Percentiles rank a stretch among this genome's conserved stretches.
phyloP scores from a whole-genome alignment of 169 alveolate species.

The Plasmodium berghei region DNA sequence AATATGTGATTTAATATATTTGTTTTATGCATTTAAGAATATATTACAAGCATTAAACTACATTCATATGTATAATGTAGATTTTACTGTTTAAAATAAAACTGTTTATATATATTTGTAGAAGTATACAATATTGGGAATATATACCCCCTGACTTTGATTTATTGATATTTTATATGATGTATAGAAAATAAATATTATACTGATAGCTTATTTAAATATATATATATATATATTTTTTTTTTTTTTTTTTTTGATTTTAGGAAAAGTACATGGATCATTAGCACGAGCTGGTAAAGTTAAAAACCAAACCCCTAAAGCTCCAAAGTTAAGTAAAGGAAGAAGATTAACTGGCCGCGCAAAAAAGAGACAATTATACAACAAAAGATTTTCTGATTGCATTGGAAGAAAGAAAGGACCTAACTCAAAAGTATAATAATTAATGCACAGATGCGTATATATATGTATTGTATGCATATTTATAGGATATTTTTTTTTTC shows the following conservation, averaged over 20 bases:
- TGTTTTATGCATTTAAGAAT: too few species aligned
- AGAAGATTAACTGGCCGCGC: constrained; percentile 98
- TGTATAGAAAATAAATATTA: neutral
- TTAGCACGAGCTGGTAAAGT: constrained; percentile 99
- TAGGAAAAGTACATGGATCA: constrained; percentile 96
- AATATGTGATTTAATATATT: too few species aligned
- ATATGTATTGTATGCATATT: neutral
- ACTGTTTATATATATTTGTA: too few species aligned
- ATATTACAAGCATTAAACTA: too few species aligned
- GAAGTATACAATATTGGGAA: too few species aligned
- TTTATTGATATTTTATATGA: neutral
- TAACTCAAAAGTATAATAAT: constrained; percentile 79
- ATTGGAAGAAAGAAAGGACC: constrained; percentile 91
- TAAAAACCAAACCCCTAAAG: constrained; percentile 98
- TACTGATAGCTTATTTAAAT: neutral
- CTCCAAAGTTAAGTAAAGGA: constrained; percentile 96
- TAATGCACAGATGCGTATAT: neutral
- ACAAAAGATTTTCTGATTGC: constrained; percentile 94
- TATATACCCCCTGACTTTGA: neutral
- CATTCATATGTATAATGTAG: too few species aligned
- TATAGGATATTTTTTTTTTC: neutral
- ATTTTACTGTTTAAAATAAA: too few species aligned
- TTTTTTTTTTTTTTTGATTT: constrained; percentile 11
- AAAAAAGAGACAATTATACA: constrained; percentile 97
- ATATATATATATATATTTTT: neutral